Conservation (phyloP, 2,329 filamentous ascomycete genomes). For the Celoporthe dispersa region DNA sequence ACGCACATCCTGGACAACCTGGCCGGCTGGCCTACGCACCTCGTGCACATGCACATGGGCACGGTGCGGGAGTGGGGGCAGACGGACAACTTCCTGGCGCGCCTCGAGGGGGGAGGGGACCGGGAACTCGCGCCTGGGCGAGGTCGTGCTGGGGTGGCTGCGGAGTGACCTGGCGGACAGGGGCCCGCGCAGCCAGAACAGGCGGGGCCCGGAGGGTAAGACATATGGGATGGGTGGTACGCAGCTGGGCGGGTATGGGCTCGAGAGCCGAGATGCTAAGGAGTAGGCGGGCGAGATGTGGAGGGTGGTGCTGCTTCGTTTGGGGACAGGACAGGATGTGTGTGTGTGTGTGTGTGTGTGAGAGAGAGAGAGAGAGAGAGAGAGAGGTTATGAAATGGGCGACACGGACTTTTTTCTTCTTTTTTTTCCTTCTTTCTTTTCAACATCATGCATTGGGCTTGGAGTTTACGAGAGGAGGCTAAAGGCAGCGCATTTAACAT, state of each 20-base stretch:
- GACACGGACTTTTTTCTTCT: no score
- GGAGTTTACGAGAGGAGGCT: neutral
- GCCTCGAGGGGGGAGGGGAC: constrained; percentile 46
- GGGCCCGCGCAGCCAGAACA: constrained; percentile 71
- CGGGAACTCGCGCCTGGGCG: constrained; percentile 84
- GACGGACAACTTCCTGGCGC: constrained; percentile 69
- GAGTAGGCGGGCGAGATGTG: constrained; percentile 29
- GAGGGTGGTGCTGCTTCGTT: neutral
- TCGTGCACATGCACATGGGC: constrained; percentile 94
- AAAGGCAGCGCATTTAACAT: constrained; percentile 29
- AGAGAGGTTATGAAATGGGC: no score
- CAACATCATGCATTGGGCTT: constrained; percentile 17
- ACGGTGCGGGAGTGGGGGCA: constrained; percentile 84
- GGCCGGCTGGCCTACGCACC: constrained; percentile 90
- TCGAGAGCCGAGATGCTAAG: constrained; percentile 50
- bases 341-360: no score
- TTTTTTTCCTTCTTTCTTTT: constrained; percentile 6
- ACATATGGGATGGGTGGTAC: constrained; percentile 60
- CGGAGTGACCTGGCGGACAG: constrained; percentile 77
- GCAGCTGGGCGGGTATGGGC: constrained; percentile 59
- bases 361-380: no score
- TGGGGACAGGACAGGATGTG: no score
- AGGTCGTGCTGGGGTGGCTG: constrained; percentile 88
- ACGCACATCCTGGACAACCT: constrained; percentile 97
- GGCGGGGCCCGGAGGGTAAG: constrained; percentile 64